Conservation (phyloP, 1,284 basidiomycete species). For the Microbotryum lychnidis-dioicae region DNA sequence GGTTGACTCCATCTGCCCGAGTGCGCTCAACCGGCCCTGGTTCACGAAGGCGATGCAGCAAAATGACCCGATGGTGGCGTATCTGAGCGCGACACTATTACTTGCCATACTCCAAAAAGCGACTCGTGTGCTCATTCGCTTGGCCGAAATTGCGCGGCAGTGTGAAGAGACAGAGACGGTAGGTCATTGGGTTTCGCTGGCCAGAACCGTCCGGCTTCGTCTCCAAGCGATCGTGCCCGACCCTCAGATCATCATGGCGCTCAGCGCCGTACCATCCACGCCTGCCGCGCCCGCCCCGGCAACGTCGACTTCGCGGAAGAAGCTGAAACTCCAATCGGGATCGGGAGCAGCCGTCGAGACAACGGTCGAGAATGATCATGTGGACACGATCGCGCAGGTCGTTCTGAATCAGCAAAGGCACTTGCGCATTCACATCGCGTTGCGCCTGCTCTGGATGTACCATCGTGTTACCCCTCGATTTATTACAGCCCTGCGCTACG, state of each 20-base stretch:
- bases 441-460: slow-evolving; percentile 28
- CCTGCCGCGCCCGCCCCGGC: slow-evolving; percentile 8
- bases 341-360: background rate
- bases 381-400: background rate
- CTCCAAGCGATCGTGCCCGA: slow-evolving; percentile 23
- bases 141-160: slow-evolving; percentile 12
- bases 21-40: slow-evolving; percentile 24
- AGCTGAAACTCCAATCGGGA: background rate
- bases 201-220: slow-evolving; percentile 14
- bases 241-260: slow-evolving; percentile 23
- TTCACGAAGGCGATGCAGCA: slow-evolving; percentile 31
- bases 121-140: slow-evolving; percentile 7
- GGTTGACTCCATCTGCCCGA: slow-evolving; percentile 46
- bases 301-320: background rate
- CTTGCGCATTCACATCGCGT: slow-evolving; percentile 27
- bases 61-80: slow-evolving; percentile 28
- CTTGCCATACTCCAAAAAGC: slow-evolving; percentile 29
- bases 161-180: slow-evolving; percentile 2
- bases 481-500: slow-evolving; percentile 28
- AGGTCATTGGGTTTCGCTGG: slow-evolving; percentile 12
- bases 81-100: slow-evolving; percentile 28
- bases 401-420: slow-evolving; percentile 3
- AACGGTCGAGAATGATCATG: background rate
- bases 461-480: slow-evolving; percentile 24
- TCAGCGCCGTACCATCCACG: slow-evolving; percentile 16